Base-by-base conservation (phyloP, 768 basidiomycete genomes). In the Leccinum broughii region DNA sequence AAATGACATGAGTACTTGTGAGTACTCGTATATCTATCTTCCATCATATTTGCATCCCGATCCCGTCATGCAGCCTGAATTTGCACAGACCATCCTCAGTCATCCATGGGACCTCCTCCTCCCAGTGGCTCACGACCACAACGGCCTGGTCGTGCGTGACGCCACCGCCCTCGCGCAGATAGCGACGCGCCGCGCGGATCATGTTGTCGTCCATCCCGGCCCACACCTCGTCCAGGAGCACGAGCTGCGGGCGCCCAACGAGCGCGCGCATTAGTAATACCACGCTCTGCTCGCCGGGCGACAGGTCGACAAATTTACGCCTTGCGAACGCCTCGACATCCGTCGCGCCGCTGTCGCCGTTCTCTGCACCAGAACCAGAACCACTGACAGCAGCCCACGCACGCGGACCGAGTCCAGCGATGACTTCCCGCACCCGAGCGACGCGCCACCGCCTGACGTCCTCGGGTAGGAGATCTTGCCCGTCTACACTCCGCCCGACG, bases 161-260 rank as follows among this genome's bases (percentile, higher is more conserved):
- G 0, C 83, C 85, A 0, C 82, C 85, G 1, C 75, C 77, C 20
- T 75, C 69, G 11, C 87, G 77, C 49, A 99, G 70, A 68, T 92
- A 92, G 46, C 64, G 65, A 63, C 83, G 77, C 46, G 86, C 90
- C 39, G 83, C 82, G 17, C 72, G 72, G 32, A 95, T 85, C 85
- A 93, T 92, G 6, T 72, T 75, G 49, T 85, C 87, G 63, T 92
- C 92, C 92, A 98, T 95, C 26, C 95, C 95, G 24, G 90, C 87
- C 85, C 92, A 95, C 9, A 88, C 91, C 71, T 99, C 96, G 68
- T 99, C 96, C 44, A 98, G 76, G 10, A 98, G 78, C 7, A 98
- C 79, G 35, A 99, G 70, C 57, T 81, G 83, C 3, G 92, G 90
- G 14, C 80, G 76, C 14, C 24, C 83, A 9, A 95, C 93, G 35